These are phyloP conservation scores for Vanrija pseudolonga DNA, from an alignment of 1,284 basidiomycete species.

Conservation along the genomic window DNA sequence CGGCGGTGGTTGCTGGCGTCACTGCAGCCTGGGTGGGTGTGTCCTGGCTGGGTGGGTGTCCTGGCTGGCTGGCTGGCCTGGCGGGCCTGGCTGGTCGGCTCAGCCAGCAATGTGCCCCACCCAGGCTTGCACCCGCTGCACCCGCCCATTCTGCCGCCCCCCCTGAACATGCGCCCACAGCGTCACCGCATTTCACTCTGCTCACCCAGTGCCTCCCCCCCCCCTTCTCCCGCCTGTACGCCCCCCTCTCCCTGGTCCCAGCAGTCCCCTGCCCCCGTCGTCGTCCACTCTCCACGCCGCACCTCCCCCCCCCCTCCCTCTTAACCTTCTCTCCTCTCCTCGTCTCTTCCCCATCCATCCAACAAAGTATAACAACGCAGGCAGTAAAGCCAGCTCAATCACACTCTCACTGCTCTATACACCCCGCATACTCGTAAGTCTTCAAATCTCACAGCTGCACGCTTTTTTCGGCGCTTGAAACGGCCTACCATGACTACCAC, in stretches of 20 bases:
- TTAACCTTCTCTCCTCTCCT: conserved; percentile 1
- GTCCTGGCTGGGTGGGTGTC: background rate
- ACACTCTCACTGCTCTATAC: background rate
- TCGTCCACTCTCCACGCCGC: conserved; percentile 8
- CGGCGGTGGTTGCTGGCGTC: background rate
- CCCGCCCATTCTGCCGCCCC: no score
- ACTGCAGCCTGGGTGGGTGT: background rate
- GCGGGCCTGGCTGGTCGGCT: background rate
- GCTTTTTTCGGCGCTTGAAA: no score
- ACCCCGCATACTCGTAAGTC: conserved; percentile 5
- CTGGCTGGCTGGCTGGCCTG: background rate
- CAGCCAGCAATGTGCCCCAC: no score
- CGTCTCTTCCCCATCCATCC: conserved; percentile 7
- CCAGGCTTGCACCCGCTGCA: no score
- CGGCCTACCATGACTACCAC: background rate
- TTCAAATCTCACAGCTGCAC: no score
- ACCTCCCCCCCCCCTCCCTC: conserved; percentile 4
- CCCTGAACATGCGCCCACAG: background rate
- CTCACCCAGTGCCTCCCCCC: background rate
- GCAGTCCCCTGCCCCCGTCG: background rate
- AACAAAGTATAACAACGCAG: background rate
- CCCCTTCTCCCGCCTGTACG: background rate
- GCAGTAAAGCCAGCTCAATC: background rate
- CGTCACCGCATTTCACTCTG: background rate
- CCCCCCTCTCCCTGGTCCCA: background rate